Conservation (phyloP, 2,329 filamentous ascomycete species). For the Trichoderma aggressivum region DNA sequence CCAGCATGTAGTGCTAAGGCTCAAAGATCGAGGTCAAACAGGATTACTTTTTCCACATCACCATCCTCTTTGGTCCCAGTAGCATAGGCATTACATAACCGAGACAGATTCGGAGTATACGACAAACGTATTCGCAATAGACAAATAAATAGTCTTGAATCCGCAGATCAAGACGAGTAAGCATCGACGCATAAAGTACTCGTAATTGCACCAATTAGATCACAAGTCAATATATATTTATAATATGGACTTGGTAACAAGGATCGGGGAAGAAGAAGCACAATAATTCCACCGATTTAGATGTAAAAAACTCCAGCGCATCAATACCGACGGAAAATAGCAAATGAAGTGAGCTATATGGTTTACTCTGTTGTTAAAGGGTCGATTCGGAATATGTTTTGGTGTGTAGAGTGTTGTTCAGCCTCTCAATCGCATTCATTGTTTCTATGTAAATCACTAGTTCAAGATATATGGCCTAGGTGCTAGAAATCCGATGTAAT, state of each 20-base stretch:
- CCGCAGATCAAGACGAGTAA: neutral
- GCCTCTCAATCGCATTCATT: neutral
- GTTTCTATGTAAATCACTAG: neutral
- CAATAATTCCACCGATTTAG: neutral
- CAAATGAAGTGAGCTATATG: neutral
- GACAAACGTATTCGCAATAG: neutral
- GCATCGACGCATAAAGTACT: neutral
- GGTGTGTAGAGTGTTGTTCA: neutral
- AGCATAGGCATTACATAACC: neutral
- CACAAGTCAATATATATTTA: neutral
- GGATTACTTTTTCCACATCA: neutral
- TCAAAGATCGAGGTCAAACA: neutral
- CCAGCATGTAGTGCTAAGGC: neutral
- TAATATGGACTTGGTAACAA: neutral
- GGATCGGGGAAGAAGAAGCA: neutral
- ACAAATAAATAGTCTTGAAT: neutral
- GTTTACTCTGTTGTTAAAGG: neutral
- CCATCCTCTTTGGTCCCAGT: neutral
- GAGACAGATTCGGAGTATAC: neutral
- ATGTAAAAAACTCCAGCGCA: neutral
- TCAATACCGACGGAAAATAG: neutral
- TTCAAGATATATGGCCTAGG: neutral
- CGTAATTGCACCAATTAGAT: neutral
- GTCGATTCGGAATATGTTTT: neutral
- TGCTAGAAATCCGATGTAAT: neutral